These are phyloP conservation scores for Papiliotrema terrestris DNA, from an alignment of 1,284 basidiomycete genomes.

Conservation along the genomic window DNA sequence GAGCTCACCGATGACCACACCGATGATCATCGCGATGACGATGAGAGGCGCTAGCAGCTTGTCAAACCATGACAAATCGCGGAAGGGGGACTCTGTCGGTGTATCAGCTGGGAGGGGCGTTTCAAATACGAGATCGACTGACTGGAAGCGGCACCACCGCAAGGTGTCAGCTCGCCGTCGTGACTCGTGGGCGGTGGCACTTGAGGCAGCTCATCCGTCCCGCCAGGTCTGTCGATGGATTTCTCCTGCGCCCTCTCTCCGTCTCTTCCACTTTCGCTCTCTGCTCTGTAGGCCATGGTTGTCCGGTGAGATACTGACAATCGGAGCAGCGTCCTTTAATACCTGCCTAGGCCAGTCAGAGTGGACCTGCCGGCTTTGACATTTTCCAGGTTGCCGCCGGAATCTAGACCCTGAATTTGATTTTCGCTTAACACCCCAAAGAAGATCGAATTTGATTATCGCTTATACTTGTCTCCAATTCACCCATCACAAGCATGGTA, in stretches of 20 bases:
- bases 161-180: not conserved
- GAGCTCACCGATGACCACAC: conserved; percentile 58
- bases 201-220: no score
- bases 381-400: no score
- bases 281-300: no score
- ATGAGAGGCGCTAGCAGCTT: conserved; percentile 68
- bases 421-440: not conserved
- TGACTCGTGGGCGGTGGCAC: no score
- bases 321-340: no score
- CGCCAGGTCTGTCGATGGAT: no score
- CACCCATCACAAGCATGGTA: not conserved
- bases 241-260: no score
- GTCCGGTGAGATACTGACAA: no score
- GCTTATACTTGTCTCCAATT: not conserved
- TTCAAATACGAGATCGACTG: no score
- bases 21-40: conserved; percentile 71
- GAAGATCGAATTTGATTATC: not conserved
- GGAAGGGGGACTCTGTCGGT: not conserved
- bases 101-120: not conserved
- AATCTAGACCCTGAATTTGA: not conserved
- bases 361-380: no score
- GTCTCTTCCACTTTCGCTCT: no score
- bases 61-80: conserved; percentile 55
- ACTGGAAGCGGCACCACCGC: not conserved
- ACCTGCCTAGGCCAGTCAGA: no score